phyloP scores from a whole-genome alignment of 1,284 basidiomycete genomes.

The Rhodotorula sp. region DNA sequence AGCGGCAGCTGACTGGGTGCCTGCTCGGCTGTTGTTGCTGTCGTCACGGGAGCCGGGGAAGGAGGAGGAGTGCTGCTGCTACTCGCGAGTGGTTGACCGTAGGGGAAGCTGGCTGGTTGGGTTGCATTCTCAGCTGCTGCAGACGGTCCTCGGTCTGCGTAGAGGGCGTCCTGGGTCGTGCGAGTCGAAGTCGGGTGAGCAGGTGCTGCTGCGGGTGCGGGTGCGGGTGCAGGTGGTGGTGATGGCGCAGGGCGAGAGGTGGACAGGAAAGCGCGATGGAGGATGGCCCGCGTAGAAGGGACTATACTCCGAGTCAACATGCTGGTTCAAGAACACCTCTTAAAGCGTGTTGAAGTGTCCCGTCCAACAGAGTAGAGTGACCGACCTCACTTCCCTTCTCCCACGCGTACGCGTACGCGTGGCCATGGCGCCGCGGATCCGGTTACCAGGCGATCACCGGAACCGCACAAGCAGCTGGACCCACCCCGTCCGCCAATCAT shows the following conservation, averaged over 20 bases:
- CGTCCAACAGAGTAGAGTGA: too few relatives aligned
- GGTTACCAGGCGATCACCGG: conserved; percentile 4
- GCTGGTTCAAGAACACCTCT: too few relatives aligned
- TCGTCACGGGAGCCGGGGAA: neutral
- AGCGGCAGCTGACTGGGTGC: neutral
- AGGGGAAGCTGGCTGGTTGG: neutral
- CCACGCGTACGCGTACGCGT: neutral
- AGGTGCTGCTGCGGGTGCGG: neutral
- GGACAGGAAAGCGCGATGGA: too few relatives aligned
- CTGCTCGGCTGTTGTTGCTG: neutral
- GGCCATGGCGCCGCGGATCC: conserved; percentile 19
- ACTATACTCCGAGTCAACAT: neutral
- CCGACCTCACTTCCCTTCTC: too few relatives aligned
- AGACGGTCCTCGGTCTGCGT: neutral
- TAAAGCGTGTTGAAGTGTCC: too few relatives aligned
- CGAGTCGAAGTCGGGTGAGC: neutral
- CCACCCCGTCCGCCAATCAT: neutral
- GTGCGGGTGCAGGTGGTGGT: neutral
- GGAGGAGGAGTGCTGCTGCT: neutral
- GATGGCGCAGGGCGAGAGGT: neutral
- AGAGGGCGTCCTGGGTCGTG: conserved; percentile 5
- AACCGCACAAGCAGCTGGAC: neutral
- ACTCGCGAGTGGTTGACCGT: conserved; percentile 2
- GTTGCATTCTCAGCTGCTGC: neutral
- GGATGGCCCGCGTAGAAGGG: too few relatives aligned